Evolutionary conservation across 176 grass and related monocot species (phyloP), one percentile per base, ranked within the genome.

Genomic region (Aegilops tauschii): DNA sequence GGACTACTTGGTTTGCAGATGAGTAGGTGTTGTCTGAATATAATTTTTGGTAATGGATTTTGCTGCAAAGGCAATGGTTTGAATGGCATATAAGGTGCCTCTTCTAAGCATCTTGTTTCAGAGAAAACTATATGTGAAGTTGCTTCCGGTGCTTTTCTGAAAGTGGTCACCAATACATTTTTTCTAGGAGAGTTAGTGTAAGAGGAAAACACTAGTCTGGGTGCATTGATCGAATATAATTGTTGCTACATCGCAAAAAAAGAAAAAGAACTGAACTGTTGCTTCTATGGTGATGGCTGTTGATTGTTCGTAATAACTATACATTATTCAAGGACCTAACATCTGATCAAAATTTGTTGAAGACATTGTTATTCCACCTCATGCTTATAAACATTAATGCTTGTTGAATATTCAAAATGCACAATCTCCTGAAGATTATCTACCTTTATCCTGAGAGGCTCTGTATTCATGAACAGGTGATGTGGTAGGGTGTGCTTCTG

Each of bases 401-500:
- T 37, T 77, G 3, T 12, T 20, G 1, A 35, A 39, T 88, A 63
- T 35, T 61, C 21, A 3, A 81, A 85, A 1, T 70, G 29, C 42
- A 39, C 0, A 40, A 70, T 64, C 2, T 81, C 47, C 39, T 68
- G 16, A 77, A 10, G 76, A 42, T 40, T 88, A 2, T 47, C 0
- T 39, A 4, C 34, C 21, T 16, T 6, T 61, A 42, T 76, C 12
- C 85, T 84, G 3, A 81, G 8, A 78, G 66, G 52, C 27, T 90
- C 54, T 47, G 64, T 29, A 32, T 91, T 84, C 74, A 9, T 90
- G 54, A 61, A 36, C 91, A 94, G 97, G 90, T 62, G 92, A 93
- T 70, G 85, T 94, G 83, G 77, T 91, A 61, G 81, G 88, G 77
- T 96, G 97, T 82, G 88, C 90, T 85, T 89, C 97, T 58, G 94